Percentiles rank a stretch among this genome's conserved stretches.
Conservation (phyloP, 441 rosid genomes). For the Brassica hybrid region DNA sequence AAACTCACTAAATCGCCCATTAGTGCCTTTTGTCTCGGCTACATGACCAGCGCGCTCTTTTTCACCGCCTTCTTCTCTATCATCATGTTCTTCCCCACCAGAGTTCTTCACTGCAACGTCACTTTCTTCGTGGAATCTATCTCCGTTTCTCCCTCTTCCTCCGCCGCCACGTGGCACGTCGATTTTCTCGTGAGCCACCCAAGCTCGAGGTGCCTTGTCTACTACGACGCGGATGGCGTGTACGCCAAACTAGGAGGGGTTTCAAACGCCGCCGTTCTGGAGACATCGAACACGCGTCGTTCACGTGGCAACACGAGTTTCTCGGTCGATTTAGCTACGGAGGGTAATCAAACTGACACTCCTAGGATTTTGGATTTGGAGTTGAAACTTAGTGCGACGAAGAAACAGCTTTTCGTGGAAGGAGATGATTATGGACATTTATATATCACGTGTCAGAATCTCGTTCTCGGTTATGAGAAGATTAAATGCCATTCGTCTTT, state of each 20-base stretch:
- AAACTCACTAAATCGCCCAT: background rate
- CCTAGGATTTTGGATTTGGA: slow-evolving; percentile 14
- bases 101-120: background rate
- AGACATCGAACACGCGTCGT: background rate
- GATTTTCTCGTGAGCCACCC: slow-evolving; percentile 9
- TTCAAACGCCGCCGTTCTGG: slow-evolving; percentile 11
- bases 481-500: too few relatives aligned
- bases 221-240: slow-evolving; percentile 8
- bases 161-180: slow-evolving; percentile 9
- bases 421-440: too few relatives aligned
- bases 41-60: rapidly evolving
- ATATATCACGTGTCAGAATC: too few relatives aligned
- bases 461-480: too few relatives aligned
- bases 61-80: rapidly evolving
- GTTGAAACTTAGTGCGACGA: background rate
- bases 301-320: slow-evolving; percentile 10
- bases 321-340: slow-evolving; percentile 23
- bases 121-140: slow-evolving; percentile 20
- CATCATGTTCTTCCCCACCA: background rate
- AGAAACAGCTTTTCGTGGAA: too few relatives aligned
- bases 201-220: background rate
- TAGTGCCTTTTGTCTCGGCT: background rate
- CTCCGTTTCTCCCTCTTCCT: slow-evolving; percentile 1
- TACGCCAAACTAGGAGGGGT: slow-evolving; percentile 8
- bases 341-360: background rate